Percentiles rank a stretch among this genome's conserved stretches.
Evolutionary conservation across 306 rosid species (phyloP).

Genomic region (Vicia faba): DNA sequence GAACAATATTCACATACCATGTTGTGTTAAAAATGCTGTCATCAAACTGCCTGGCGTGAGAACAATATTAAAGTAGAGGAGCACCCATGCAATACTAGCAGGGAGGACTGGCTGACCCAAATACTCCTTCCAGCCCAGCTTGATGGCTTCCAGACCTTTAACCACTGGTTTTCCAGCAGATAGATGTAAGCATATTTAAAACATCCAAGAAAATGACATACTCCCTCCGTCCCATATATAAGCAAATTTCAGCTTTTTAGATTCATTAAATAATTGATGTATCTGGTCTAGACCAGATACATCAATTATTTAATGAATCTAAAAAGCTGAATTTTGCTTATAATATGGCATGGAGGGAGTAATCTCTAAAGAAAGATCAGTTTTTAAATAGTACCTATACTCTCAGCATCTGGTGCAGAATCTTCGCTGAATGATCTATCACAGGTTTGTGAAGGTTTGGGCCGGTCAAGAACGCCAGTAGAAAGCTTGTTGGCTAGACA

Average conservation of each 20-base stretch:
- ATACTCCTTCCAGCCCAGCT: constrained; percentile 92
- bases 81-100: constrained; percentile 89
- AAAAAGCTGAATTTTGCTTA: too few species aligned
- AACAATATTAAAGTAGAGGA: constrained; percentile 82
- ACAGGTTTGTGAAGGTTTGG: constrained; percentile 69
- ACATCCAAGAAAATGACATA: neutral
- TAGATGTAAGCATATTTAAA: constrained; percentile 31
- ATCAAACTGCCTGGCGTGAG: constrained; percentile 97
- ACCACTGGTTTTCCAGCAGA: constrained; percentile 56
- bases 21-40: constrained; percentile 92
- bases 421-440: constrained; percentile 50
- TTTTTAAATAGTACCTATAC: constrained; percentile 55
- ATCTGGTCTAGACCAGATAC: too few species aligned
- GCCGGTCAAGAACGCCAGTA: constrained; percentile 91
- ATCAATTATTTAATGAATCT: too few species aligned
- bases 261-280: too few species aligned
- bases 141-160: constrained; percentile 79
- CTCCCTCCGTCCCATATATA: too few species aligned
- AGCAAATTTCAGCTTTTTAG: too few species aligned
- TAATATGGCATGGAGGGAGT: too few species aligned
- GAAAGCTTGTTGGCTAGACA: constrained; percentile 87
- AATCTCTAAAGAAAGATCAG: constrained; percentile 14
- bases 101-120: constrained; percentile 92
- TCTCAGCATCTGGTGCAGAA: constrained; percentile 44
- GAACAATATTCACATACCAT: constrained; percentile 51